Evolutionary conservation across 176 grass and related monocot genomes (phyloP).

Genomic region (Lolium rigidum): DNA sequence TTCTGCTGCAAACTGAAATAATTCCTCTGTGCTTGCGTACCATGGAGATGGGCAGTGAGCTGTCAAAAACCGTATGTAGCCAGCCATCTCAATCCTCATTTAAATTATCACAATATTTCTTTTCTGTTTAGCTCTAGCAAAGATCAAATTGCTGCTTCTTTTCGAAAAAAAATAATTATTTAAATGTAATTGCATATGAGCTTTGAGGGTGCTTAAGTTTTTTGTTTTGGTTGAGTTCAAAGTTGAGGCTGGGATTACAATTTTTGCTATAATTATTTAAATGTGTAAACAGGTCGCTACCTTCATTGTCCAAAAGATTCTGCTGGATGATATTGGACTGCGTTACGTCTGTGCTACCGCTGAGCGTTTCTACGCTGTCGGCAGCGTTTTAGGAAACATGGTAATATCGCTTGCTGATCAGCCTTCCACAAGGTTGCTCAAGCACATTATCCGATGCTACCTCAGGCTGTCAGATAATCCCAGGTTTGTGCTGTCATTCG

Average conservation of each 20-base stretch:
- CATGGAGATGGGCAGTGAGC: constrained; percentile 99
- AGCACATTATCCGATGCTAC: constrained; percentile 89
- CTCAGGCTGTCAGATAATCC: constrained; percentile 84
- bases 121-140: constrained; percentile 37
- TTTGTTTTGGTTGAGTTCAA: not conserved
- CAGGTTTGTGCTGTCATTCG: constrained; percentile 53
- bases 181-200: constrained; percentile 4
- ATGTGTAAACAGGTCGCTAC: constrained; percentile 75
- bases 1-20: constrained; percentile 99
- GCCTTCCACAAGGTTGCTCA: constrained; percentile 63
- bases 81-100: constrained; percentile 24
- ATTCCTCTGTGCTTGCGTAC: constrained; percentile 94
- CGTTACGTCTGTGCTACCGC: constrained; percentile 77
- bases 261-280: constrained; percentile 28
- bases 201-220: constrained; percentile 1
- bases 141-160: not conserved
- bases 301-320: constrained; percentile 96
- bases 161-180: too few relatives aligned
- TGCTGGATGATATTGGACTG: constrained; percentile 88
- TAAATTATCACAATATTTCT: constrained; percentile 10
- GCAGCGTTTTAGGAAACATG: constrained; percentile 80
- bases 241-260: not conserved
- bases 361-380: constrained; percentile 85
- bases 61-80: constrained; percentile 87
- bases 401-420: constrained; percentile 80